Conservation (phyloP, 1,139 yeast genomes). For the Kodamaea sp. region DNA sequence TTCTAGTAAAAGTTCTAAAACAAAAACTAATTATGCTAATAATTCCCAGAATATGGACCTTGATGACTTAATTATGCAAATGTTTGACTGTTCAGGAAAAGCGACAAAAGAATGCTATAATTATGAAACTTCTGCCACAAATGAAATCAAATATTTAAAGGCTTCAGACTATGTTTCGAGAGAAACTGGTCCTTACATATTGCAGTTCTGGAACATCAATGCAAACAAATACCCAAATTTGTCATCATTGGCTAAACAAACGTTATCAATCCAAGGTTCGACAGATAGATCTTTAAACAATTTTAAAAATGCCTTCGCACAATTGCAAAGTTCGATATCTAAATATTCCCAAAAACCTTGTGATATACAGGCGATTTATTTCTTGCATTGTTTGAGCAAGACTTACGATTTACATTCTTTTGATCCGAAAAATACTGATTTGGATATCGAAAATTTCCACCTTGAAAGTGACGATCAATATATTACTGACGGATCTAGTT, state of each 20-base stretch:
- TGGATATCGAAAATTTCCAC: conserved; percentile 20
- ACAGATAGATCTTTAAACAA: conserved; percentile 14
- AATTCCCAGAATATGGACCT: conserved; percentile 8
- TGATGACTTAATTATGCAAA: conserved; percentile 25
- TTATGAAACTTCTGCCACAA: conserved; percentile 22
- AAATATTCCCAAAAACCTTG: conserved; percentile 8
- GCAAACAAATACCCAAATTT: conserved; percentile 16
- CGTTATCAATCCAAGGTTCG: conserved; percentile 18
- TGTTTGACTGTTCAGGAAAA: conserved; percentile 28
- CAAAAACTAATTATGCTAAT: neutral
- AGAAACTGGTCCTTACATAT: conserved; percentile 16
- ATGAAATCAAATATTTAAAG: conserved; percentile 12
- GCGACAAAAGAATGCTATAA: conserved; percentile 23
- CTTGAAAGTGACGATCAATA: conserved; percentile 2
- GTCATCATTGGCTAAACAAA: conserved; percentile 14
- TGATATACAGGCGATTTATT: conserved; percentile 20
- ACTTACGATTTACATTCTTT: conserved; percentile 19
- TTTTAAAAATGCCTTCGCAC: conserved; percentile 17
- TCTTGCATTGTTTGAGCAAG: conserved; percentile 19
- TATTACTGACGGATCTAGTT: conserved; percentile 2
- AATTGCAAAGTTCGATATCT: conserved; percentile 9
- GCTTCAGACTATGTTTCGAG: conserved; percentile 10
- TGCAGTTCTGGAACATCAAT: conserved; percentile 22
- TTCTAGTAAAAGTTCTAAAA: neutral
- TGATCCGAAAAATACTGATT: conserved; percentile 17